Evolutionary conservation across 352 stramenopile genomes (phyloP).

Genomic region (Phytophthora quininea): DNA sequence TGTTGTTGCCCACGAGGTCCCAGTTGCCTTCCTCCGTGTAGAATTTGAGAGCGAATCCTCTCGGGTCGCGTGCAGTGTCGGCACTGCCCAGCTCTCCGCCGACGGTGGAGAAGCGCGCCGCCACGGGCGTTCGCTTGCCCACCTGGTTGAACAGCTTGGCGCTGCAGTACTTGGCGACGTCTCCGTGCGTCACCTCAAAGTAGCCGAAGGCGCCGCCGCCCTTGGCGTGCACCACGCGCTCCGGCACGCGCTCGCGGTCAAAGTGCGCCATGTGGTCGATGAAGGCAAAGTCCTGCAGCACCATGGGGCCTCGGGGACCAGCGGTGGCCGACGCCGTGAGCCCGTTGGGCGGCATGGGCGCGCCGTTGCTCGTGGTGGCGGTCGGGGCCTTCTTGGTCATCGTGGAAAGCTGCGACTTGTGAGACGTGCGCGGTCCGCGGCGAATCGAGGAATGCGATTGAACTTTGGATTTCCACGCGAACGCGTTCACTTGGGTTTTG

Average conservation of each 20-base stretch:
- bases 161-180: constrained; percentile 62
- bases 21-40: constrained; percentile 95
- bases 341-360: constrained; percentile 63
- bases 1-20: constrained; percentile 95
- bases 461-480: background rate
- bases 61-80: constrained; percentile 88
- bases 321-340: constrained; percentile 79
- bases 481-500: constrained; percentile 6
- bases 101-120: constrained; percentile 87
- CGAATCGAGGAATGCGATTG: constrained; percentile 4
- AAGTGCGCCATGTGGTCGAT: constrained; percentile 93
- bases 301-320: constrained; percentile 59
- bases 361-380: constrained; percentile 63
- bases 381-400: constrained; percentile 35
- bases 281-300: constrained; percentile 87
- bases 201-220: constrained; percentile 90
- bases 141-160: constrained; percentile 80
- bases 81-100: constrained; percentile 77
- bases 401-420: background rate
- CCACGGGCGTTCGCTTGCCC: constrained; percentile 88
- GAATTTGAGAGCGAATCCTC: constrained; percentile 94
- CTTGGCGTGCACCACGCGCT: constrained; percentile 93
- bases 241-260: constrained; percentile 91
- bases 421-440: background rate
- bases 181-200: constrained; percentile 86